Conservation (phyloP, 306 rosid species). For the Carpinus viminea region DNA sequence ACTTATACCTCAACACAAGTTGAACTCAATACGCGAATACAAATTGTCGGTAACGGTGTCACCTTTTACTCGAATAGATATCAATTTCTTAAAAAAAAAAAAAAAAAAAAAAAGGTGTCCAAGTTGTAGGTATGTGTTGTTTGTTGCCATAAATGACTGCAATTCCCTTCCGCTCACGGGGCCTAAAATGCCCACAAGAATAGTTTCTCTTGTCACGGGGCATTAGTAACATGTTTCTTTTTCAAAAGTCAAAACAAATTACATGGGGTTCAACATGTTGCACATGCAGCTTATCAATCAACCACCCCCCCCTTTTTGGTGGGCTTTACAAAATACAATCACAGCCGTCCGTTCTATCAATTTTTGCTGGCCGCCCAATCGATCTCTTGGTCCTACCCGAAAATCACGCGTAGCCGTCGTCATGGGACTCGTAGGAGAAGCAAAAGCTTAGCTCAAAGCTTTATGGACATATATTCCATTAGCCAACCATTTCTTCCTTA, state of each 20-base stretch:
- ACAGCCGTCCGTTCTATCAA: not conserved
- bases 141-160: not conserved
- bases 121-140: too few relatives aligned
- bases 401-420: slow-evolving; percentile 33
- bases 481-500: not conserved
- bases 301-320: not conserved
- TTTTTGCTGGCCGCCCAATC: slow-evolving; percentile 10
- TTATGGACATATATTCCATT: not conserved
- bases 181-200: slow-evolving; percentile 1
- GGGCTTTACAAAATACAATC: not conserved
- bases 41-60: too few relatives aligned
- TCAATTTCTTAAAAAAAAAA: too few relatives aligned
- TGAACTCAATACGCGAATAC: too few relatives aligned
- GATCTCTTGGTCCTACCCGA: slow-evolving; percentile 17
- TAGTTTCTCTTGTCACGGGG: slow-evolving; percentile 39
- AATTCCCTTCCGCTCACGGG: slow-evolving; percentile 34
- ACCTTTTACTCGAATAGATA: too few relatives aligned
- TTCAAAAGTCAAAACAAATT: slow-evolving; percentile 18
- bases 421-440: not conserved
- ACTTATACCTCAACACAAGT: too few relatives aligned
- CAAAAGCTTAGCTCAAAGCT: not conserved
- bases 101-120: too few relatives aligned
- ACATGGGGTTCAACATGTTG: slow-evolving; percentile 6
- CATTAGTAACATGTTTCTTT: slow-evolving; percentile 23
- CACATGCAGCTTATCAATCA: slow-evolving; percentile 23